Base-by-base conservation (phyloP, 2,329 filamentous ascomycete species). In the Fusarium verticillioides region DNA sequence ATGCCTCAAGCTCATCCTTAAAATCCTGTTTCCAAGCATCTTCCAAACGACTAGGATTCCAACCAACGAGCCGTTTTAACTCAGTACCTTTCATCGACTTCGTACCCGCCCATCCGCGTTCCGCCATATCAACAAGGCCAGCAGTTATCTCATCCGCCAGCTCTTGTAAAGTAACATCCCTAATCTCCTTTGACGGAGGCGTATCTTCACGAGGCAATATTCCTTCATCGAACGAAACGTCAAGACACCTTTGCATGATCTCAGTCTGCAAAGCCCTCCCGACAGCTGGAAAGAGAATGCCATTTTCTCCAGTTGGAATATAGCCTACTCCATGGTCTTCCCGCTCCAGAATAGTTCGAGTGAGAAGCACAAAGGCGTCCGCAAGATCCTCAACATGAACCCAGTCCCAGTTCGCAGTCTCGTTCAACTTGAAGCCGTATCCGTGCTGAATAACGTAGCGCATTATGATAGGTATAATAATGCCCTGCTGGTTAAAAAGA, bases 91-190 rank as follows among this genome's bases (percentile, higher is more conserved):
- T 70, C 60, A 63, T 64, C 28, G 21, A 46, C 68, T 54, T 70
- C 23, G 32, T 63, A 1, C 64, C 64, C 16, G 64, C 64, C 46
- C 66, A 64, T 8, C 59, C 56, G 1, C 57, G 64, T 40, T 70
- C 68, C 13, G 64, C 68, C 12, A 64, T 68, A 30, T 69, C 53
- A 9, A 26, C 32, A 8, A 64, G 30, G 7, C 68, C 68, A 21
- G 53, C 60, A 42, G 56, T 70, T 19, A 58, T 50, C 44, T 70
- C 60, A 16, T 68, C 64, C 4, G 64, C 64, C 16, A 68, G 43
- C 18, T 68, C 36, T 28, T 54, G 47, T 1, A 70, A 8, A 16
- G 26, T 9, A 19, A 34, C 53, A 5, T 43, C 15, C 19, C 21
- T 16, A 26, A 43, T 34, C 4, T 56, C 53, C 21, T 43, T 56